A percentile compares a stretch with the other conserved stretches of the same genome.
Conservation (phyloP, 2,329 filamentous ascomycete species). For the Uncinocarpus reesii region DNA sequence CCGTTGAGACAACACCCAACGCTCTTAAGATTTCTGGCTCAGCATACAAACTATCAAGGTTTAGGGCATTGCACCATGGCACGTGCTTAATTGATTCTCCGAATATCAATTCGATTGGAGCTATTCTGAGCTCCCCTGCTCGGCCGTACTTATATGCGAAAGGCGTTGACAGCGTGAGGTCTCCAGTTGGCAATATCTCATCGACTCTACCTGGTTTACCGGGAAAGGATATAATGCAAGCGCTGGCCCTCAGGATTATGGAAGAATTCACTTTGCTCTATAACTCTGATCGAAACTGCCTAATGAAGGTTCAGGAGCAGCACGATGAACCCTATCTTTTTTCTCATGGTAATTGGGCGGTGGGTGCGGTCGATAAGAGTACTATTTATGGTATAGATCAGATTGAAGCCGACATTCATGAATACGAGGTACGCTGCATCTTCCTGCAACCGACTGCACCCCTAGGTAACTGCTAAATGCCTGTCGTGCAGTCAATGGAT, state of each 20-base stretch:
- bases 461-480: neutral
- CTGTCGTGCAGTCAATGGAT: conserved; percentile 29
- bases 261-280: conserved; percentile 61
- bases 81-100: conserved; percentile 74
- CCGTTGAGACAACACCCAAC: conserved; percentile 22
- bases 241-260: conserved; percentile 46
- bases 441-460: neutral
- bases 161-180: conserved; percentile 85
- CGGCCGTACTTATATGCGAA: conserved; percentile 65
- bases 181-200: conserved; percentile 68
- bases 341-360: conserved; percentile 29
- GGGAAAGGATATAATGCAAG: conserved; percentile 38
- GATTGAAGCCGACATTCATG: conserved; percentile 50
- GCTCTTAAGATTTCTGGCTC: conserved; percentile 81
- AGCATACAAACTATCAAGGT: conserved; percentile 81
- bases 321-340: conserved; percentile 27
- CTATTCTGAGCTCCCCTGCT: conserved; percentile 67
- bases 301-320: conserved; percentile 27
- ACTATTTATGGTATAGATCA: conserved; percentile 38
- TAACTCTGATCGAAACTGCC: conserved; percentile 31
- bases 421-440: conserved; percentile 44
- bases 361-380: conserved; percentile 44
- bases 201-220: conserved; percentile 42
- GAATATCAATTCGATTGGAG: conserved; percentile 58
- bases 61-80: conserved; percentile 79